Base-by-base conservation (phyloP, 208 protist genomes). In the Balamuthia mandrillaris region DNA sequence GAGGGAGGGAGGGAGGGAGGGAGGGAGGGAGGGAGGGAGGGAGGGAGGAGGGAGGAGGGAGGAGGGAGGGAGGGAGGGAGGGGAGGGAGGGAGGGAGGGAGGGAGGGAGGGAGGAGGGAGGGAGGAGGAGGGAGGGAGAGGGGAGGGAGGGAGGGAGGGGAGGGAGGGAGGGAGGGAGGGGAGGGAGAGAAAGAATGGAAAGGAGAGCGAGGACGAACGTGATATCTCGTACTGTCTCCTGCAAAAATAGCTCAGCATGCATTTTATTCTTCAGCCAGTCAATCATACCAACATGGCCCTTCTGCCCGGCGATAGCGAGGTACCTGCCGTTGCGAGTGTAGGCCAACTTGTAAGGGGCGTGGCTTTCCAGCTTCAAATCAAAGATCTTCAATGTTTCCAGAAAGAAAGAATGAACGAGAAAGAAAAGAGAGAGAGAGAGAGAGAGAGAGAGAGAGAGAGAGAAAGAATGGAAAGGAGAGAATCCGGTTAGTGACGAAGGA, bases 231-330 rank as follows among this genome's bases (percentile, higher is more conserved):
- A 97, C 88, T 21, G 94, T 94, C 85, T 98, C 96, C 88, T 96
- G 92, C 14, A 98, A 91, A 75, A 98, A 94, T 24, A 96, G 91
- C 86, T 99, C 97, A n/a, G 93, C 94, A 29, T 94, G 86, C 18
- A 98, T 92, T 51, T 89, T 88, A 86, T 96, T 96, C 24, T 92
- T 88, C 87, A 94, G 93, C 97, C 98, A 99, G 56, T 97, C 92
- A 21, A 98, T 89, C 56, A 97, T 93, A 6, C 96, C 95, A 74
- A 98, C 83, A 91, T 99, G 97, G 4, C 98, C 98, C 37, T 96
- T 96, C 49, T 95, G 87, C 2, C 98, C 98, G 9, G 94, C 97
- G 10, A 98, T 92, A 7, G 97, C 88, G 24, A 99, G 84, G 88
- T 93, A 79, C 42, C 91, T 94, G 61, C 98, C 98, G 88, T 98